Base-by-base conservation (phyloP, 2,329 filamentous ascomycete species). In the Leptographium flavum region DNA sequence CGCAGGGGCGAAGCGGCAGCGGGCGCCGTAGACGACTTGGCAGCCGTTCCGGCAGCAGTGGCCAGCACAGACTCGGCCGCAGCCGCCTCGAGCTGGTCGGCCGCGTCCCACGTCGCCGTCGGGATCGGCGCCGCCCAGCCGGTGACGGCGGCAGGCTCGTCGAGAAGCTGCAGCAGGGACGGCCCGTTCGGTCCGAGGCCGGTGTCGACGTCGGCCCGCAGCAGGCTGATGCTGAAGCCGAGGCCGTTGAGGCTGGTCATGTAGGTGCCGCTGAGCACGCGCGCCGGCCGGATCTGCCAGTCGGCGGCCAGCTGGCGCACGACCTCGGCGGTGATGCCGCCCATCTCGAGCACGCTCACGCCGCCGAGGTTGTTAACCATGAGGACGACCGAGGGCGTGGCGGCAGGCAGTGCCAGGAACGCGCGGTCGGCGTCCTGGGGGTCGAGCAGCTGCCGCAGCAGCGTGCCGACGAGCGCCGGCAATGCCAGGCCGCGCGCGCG, bases 351-450 rank as follows among this genome's bases (percentile, higher is more conserved):
- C 23, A 74, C 72, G 55, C 79, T 83, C 30, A 87, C 76, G 15
- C 81, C 81, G 38, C 96, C 83, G 1, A 87, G 70, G 58, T 87
- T 87, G 62, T 87, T 87, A 51, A 87, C 66, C 49, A 87, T 60
- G 39, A 87, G 62, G 8, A 86, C 79, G 0, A 81, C 79, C 40
- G 71, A 70, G 17, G 69, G 72, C 54, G 69, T 73, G 49, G 84
- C 68, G 15, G 70, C 73, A 54, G 70, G 73, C 49, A 86, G 68
- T 3, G 73, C 64, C 28, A 84, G 58, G 58, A 86, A 88, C 1
- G 72, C 80, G n/a, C 83, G 70, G 58, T 87, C 82, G 55, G 71
- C 64, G 58, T 87, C 83, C 28, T 59, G 62, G 41, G 66, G 64
- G 53, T 85, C 77, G 21, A 87, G 69, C 56, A 85, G 71, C 62